These are phyloP conservation scores for Trypanosoma caninum DNA, from an alignment of 208 protist species.

Conservation along the genomic window DNA sequence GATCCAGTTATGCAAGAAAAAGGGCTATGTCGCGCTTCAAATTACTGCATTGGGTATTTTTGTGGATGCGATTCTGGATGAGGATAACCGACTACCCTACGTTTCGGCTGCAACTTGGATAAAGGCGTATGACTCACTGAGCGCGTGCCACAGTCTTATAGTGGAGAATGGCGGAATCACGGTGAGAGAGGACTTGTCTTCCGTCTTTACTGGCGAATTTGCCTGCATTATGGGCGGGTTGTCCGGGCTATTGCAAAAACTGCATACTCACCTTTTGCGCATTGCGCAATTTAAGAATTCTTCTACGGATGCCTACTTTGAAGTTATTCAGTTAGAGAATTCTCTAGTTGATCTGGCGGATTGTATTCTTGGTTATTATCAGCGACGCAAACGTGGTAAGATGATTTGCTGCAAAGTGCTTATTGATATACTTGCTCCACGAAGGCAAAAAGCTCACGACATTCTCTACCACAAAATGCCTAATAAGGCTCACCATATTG, in stretches of 20 bases:
- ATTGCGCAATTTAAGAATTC: slow-evolving; percentile 50
- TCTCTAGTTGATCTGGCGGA: slow-evolving; percentile 60
- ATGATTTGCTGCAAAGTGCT: slow-evolving; percentile 55
- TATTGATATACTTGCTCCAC: slow-evolving; percentile 58
- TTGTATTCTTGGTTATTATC: slow-evolving; percentile 57
- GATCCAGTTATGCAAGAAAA: slow-evolving; percentile 35
- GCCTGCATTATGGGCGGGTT: slow-evolving; percentile 51
- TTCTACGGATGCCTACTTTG: slow-evolving; percentile 43
- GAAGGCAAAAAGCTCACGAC: slow-evolving; percentile 64
- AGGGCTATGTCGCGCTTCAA: slow-evolving; percentile 40
- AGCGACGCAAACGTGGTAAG: slow-evolving; percentile 27
- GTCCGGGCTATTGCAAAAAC: slow-evolving; percentile 39
- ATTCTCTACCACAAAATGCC: slow-evolving; percentile 47
- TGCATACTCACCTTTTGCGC: slow-evolving; percentile 48
- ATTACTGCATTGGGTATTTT: slow-evolving; percentile 52
- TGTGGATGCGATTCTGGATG: slow-evolving; percentile 38
- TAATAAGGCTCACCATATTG: slow-evolving; percentile 27
- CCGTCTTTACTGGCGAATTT: slow-evolving; percentile 22
- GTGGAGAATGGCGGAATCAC: slow-evolving; percentile 35
- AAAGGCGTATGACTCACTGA: slow-evolving; percentile 33
- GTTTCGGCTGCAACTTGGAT: slow-evolving; percentile 49
- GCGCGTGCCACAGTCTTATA: slow-evolving; percentile 36
- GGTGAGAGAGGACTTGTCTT: slow-evolving; percentile 39
- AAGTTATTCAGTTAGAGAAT: slow-evolving; percentile 64
- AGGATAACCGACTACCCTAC: slow-evolving; percentile 42